A percentile compares a stretch with the other conserved stretches of the same genome.
These are phyloP conservation scores for Penicillium sp. DNA, from an alignment of 2,329 filamentous ascomycete species.

Conservation along the genomic window DNA sequence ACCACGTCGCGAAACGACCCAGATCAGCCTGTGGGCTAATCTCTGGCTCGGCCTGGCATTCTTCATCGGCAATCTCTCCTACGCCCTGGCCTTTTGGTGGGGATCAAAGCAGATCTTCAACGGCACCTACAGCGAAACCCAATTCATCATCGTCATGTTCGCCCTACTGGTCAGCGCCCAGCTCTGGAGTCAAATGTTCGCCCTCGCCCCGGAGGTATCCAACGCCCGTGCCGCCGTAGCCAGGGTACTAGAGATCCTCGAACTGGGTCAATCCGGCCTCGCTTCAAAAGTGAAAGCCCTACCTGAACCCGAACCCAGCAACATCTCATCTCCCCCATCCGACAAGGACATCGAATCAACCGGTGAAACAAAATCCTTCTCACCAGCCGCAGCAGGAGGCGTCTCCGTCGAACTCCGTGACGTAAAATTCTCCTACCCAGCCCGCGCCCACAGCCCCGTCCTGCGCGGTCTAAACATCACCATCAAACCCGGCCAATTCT, in stretches of 20 bases:
- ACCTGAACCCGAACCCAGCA: too few species aligned
- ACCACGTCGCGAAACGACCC: constrained; percentile 54
- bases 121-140: constrained; percentile 67
- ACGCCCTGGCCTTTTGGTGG: constrained; percentile 81
- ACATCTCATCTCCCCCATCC: neutral
- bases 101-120: constrained; percentile 70
- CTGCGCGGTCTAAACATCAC: constrained; percentile 61
- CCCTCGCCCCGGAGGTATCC: constrained; percentile 73
- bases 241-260: constrained; percentile 55
- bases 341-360: constrained; percentile 31
- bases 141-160: constrained; percentile 75
- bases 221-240: constrained; percentile 66
- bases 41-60: constrained; percentile 52
- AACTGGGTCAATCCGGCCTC: constrained; percentile 41
- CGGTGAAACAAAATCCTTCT: constrained; percentile 20
- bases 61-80: constrained; percentile 65
- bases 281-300: constrained; percentile 21
- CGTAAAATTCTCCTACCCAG: constrained; percentile 69
- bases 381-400: constrained; percentile 35
- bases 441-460: constrained; percentile 62
- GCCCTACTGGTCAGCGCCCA: constrained; percentile 74
- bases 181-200: constrained; percentile 75
- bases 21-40: constrained; percentile 52
- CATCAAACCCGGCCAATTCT: constrained; percentile 50
- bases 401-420: constrained; percentile 59